Evolutionary conservation across 164 flowering plant genomes (phyloP), one percentile per base, ranked within the genome.

Genomic region (Vitis rotundifolia): DNA sequence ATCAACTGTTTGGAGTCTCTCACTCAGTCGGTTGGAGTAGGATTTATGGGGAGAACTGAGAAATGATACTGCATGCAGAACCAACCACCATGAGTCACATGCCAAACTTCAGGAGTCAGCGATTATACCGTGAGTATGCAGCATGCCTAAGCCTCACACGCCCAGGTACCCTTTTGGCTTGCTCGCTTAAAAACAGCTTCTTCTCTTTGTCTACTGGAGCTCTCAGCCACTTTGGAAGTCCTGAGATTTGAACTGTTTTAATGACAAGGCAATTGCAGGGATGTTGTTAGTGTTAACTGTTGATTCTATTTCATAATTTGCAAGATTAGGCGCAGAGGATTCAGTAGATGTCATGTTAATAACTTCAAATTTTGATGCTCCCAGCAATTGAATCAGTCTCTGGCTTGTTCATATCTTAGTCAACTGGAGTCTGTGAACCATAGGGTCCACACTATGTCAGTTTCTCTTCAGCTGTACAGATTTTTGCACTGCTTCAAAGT

Each of bases 51-150:
- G 44, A 37, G 44, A 37, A 37, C 44, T 87, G 55, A 85, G 89
- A 74, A 87, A 85, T 66, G 87, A 87, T 69, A 81, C 83, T 86
- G 84, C 84, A 66, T 87, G 91, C 67, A 87, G 87, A 59, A 82
- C 89, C 14, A 87, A 37, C 44, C 44, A 6, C 89, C 9, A 85
- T 85, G 51, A 87, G 88, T 58, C 89, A 88, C 55, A 85, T 84
- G 70, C 83, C 82, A 86, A 37, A 3, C 87, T 69, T 76, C 87
- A 49, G 87, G 91, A 14, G 79, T 85, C 72, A 88, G 86, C 69
- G 84, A 82, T 53, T 80, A 87, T 29, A 85, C 87, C 59, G 83
- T 87, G 26, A 86, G 83, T 76, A 37, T 82, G 86, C 71, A 88
- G 88, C 68, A 87, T 85, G 64, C 66, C 87, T 49, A 87, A 82